A percentile compares a stretch with the other conserved stretches of the same genome.
Conservation (phyloP, 1,284 basidiomycete genomes). For the Ustilago lituana region DNA sequence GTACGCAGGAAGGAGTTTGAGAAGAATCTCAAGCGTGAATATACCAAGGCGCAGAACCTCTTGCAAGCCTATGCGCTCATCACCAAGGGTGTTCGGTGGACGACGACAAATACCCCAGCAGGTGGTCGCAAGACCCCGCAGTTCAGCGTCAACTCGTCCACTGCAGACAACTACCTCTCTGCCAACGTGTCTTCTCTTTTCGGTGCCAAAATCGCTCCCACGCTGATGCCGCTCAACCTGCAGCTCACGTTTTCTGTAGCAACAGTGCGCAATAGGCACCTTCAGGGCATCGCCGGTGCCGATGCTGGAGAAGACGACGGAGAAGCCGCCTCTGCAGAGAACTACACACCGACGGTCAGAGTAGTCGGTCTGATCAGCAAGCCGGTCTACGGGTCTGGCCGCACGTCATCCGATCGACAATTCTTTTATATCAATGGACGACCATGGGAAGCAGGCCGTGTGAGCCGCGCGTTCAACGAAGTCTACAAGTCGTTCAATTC, state of each 20-base stretch:
- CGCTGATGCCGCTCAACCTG: slow-evolving; percentile 78
- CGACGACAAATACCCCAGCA: slow-evolving; percentile 78
- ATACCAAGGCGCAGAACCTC: slow-evolving; percentile 81
- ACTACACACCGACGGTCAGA: slow-evolving; percentile 68
- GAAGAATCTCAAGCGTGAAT: slow-evolving; percentile 88
- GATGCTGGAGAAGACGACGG: slow-evolving; percentile 6
- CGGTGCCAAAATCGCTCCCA: slow-evolving; percentile 81
- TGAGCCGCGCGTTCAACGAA: slow-evolving; percentile 61
- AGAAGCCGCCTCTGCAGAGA: background rate
- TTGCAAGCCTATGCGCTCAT: slow-evolving; percentile 91
- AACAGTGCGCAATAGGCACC: background rate
- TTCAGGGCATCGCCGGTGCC: background rate
- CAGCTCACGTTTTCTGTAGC: slow-evolving; percentile 34
- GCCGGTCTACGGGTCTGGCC: slow-evolving; percentile 77
- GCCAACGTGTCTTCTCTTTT: slow-evolving; percentile 81
- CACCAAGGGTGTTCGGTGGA: slow-evolving; percentile 75
- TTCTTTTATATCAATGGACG: slow-evolving; percentile 94
- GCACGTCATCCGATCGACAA: slow-evolving; percentile 78
- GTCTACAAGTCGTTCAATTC: slow-evolving; percentile 62
- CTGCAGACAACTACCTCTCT: slow-evolving; percentile 70
- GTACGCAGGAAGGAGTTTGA: slow-evolving; percentile 93
- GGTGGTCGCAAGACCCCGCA: slow-evolving; percentile 79
- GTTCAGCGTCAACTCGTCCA: slow-evolving; percentile 77
- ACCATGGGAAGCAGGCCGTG: slow-evolving; percentile 75
- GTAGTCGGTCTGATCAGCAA: slow-evolving; percentile 82